A percentile compares a stretch with the other conserved stretches of the same genome.
Evolutionary conservation across 345 rosid genomes (phyloP).

Genomic region (Hibiscus tridactylites): DNA sequence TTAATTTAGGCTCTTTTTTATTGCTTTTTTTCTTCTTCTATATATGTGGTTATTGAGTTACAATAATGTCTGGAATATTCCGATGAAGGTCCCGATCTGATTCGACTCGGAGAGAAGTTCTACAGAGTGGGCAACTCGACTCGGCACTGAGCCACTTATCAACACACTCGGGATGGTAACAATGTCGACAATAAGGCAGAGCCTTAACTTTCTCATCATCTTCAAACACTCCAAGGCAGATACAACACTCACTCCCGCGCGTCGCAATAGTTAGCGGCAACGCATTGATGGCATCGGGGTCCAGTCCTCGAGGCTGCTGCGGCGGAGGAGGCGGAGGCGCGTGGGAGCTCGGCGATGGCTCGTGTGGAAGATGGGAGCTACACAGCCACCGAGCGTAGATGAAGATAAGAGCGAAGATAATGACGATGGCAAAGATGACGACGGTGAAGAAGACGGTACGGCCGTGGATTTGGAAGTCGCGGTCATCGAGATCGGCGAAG

Average conservation of each 20-base stretch:
- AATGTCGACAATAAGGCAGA: constrained; percentile 57
- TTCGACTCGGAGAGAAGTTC: constrained; percentile 33
- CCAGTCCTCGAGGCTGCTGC: constrained; percentile 15
- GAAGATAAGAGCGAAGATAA: constrained; percentile 25
- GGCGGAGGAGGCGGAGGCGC: not conserved
- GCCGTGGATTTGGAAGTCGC: constrained; percentile 30
- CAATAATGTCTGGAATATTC: not conserved
- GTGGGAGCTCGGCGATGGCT: not conserved
- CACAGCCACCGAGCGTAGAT: constrained; percentile 38
- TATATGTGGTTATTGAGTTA: not conserved
- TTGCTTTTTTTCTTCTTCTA: not conserved
- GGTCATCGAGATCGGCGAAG: constrained; percentile 34
- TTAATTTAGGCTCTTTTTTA: too few relatives aligned
- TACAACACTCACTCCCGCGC: constrained; percentile 39
- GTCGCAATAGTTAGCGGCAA: constrained; percentile 17
- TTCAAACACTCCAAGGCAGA: constrained; percentile 55
- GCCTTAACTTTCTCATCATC: constrained; percentile 64
- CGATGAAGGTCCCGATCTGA: constrained; percentile 5
- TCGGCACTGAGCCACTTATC: constrained; percentile 55
- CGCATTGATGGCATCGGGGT: constrained; percentile 13
- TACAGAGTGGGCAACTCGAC: constrained; percentile 69
- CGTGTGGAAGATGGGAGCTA: constrained; percentile 6
- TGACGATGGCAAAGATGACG: constrained; percentile 23
- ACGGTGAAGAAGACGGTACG: constrained; percentile 31
- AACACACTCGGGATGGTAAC: constrained; percentile 62